These are phyloP conservation scores for Austroboletus sp. DNA, from an alignment of 1,284 basidiomycete species.

Conservation along the genomic window DNA sequence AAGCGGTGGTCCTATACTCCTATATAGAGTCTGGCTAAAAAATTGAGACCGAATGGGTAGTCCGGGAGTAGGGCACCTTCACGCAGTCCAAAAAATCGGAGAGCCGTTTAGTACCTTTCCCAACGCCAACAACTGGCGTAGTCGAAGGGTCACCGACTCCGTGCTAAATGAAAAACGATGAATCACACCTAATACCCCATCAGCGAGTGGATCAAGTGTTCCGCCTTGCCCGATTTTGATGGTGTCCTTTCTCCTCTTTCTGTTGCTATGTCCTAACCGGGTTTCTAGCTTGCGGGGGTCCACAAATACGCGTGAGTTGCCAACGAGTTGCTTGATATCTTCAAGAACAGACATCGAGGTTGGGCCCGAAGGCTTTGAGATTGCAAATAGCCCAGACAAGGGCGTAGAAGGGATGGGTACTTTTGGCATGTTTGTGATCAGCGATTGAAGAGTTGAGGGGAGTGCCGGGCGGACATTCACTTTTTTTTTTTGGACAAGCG, in stretches of 20 bases:
- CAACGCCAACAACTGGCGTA: conserved; percentile 76
- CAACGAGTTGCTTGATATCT: conserved; percentile 74
- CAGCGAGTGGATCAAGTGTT: conserved; percentile 94
- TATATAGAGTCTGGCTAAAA: conserved; percentile 32
- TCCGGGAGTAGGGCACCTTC: conserved; percentile 53
- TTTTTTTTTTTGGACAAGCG: too few species aligned
- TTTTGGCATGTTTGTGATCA: conserved; percentile 56
- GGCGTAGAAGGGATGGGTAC: conserved; percentile 48
- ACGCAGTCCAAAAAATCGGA: conserved; percentile 82
- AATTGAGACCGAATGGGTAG: conserved; percentile 7
- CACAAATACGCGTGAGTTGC: conserved; percentile 76
- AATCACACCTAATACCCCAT: conserved; percentile 73
- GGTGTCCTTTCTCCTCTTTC: conserved; percentile 38
- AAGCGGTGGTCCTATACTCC: conserved; percentile 88
- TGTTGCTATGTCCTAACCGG: conserved; percentile 36
- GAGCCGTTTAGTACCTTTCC: conserved; percentile 86
- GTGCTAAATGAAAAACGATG: conserved; percentile 7
- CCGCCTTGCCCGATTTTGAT: conserved; percentile 89
- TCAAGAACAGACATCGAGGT: conserved; percentile 90
- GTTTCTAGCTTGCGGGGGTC: conserved; percentile 49
- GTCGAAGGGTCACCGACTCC: conserved; percentile 7
- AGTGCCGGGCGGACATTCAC: background rate
- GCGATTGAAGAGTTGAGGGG: background rate
- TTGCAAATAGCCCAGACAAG: conserved; percentile 73
- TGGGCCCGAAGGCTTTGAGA: conserved; percentile 82